These are phyloP conservation scores for Solanum sejunctum DNA, from an alignment of 257 asterid species.

Conservation along the genomic window DNA sequence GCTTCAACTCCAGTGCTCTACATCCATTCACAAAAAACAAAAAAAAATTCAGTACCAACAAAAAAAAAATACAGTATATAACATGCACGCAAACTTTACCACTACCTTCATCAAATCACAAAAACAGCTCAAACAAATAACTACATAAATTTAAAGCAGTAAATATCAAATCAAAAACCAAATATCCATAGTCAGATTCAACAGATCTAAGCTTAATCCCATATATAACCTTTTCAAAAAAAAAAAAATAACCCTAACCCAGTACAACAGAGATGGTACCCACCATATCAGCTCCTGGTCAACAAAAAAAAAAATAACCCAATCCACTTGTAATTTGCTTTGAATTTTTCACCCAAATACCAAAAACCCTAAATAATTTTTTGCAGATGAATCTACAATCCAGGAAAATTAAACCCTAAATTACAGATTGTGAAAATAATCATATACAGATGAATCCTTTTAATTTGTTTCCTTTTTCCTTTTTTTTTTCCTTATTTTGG, in stretches of 20 bases:
- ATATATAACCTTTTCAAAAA: neutral
- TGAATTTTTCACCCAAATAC: neutral
- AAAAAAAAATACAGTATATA: neutral
- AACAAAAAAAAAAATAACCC: neutral
- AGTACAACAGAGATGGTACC: neutral
- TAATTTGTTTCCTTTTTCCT: neutral
- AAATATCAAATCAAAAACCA: neutral
- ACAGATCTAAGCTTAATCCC: neutral
- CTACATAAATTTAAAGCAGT: neutral
- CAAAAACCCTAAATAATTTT: too few relatives aligned
- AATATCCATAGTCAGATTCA: neutral
- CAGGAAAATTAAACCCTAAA: neutral
- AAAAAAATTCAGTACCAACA: neutral
- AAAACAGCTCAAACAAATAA: neutral
- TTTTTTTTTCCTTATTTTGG: neutral
- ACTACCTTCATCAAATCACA: neutral
- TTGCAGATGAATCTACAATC: neutral
- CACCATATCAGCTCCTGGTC: neutral
- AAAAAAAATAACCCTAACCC: neutral
- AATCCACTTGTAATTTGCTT: neutral
- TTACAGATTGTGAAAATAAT: neutral
- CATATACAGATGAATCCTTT: neutral
- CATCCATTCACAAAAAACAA: neutral
- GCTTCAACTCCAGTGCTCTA: constrained; percentile 12
- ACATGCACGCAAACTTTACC: neutral